phyloP scores from a whole-genome alignment of 371 early-diverging fungal genomes.

The Mucor plumbeus region DNA sequence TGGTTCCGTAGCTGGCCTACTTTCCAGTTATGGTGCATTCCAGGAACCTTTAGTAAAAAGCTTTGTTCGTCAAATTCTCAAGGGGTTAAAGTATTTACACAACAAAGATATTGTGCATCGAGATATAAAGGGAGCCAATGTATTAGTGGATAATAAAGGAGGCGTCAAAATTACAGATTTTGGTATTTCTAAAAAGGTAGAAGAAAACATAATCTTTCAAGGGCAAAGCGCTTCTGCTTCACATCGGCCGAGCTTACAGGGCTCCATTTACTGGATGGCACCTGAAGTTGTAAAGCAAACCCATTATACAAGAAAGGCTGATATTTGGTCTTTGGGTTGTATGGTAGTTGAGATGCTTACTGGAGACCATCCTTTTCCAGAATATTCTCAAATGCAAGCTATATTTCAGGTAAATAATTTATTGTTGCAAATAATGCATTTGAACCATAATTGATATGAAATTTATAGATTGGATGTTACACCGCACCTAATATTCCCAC shows the following conservation, averaged over 20 bases:
- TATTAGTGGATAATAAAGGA: conserved; percentile 91
- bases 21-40: conserved; percentile 88
- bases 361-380: conserved; percentile 93
- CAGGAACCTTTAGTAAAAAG: conserved; percentile 83
- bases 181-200: conserved; percentile 96
- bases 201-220: conserved; percentile 55
- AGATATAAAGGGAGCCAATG: conserved; percentile 97
- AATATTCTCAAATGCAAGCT: conserved; percentile 90
- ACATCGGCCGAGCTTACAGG: conserved; percentile 83
- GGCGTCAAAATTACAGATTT: conserved; percentile 98
- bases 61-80: conserved; percentile 90
- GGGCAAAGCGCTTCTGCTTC: conserved; percentile 27
- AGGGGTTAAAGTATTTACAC: conserved; percentile 96
- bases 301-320: conserved; percentile 96
- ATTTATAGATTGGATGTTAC: conserved; percentile 74
- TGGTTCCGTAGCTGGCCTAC: conserved; percentile 89
- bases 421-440: no score
- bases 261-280: conserved; percentile 95
- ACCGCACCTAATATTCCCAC: conserved; percentile 82
- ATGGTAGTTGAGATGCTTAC: conserved; percentile 97
- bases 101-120: conserved; percentile 95
- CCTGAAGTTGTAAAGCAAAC: conserved; percentile 97
- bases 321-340: conserved; percentile 99
- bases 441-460: no score
- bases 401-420: conserved; percentile 69